These are phyloP conservation scores for Colletotrichum navitas DNA, from an alignment of 2,329 filamentous ascomycete species.

Conservation along the genomic window DNA sequence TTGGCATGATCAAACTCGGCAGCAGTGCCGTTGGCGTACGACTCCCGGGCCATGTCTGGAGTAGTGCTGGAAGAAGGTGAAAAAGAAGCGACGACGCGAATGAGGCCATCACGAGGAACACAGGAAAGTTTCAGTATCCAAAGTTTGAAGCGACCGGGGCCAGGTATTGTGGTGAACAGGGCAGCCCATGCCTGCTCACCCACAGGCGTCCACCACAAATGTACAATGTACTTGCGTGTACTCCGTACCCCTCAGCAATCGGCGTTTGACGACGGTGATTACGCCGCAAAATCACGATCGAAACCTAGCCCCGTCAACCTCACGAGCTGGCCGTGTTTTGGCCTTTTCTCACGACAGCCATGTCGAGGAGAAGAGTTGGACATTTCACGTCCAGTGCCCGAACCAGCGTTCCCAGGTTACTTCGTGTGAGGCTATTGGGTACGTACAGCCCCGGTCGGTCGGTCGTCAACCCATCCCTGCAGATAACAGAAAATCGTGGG, in stretches of 20 bases:
- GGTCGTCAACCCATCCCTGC: slow-evolving; percentile 21
- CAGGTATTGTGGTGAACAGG: slow-evolving; percentile 10
- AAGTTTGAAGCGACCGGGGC: slow-evolving; percentile 38
- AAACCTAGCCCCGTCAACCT: slow-evolving; percentile 7
- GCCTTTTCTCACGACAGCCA: slow-evolving; percentile 8
- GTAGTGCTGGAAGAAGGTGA: slow-evolving; percentile 20
- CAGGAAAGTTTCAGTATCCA: slow-evolving; percentile 38
- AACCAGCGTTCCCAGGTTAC: background rate
- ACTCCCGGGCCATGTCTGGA: slow-evolving; percentile 1
- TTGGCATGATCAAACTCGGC: slow-evolving; percentile 5
- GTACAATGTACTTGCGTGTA: background rate
- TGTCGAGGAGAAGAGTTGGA: background rate
- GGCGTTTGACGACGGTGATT: background rate
- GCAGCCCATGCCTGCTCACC: slow-evolving; percentile 22
- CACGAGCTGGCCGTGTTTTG: slow-evolving; percentile 26
- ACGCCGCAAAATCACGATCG: background rate
- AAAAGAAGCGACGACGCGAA: slow-evolving; percentile 34
- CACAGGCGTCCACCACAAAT: slow-evolving; percentile 16
- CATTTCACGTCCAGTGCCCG: background rate
- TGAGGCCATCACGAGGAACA: slow-evolving; percentile 40
- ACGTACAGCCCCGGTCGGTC: slow-evolving; percentile 28
- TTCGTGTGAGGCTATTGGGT: background rate
- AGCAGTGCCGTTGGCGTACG: background rate
- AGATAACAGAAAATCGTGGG: slow-evolving; percentile 27
- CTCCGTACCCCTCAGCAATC: slow-evolving; percentile 6